Conservation (phyloP, 768 basidiomycete genomes). For the Infundibulicybe gibba region DNA sequence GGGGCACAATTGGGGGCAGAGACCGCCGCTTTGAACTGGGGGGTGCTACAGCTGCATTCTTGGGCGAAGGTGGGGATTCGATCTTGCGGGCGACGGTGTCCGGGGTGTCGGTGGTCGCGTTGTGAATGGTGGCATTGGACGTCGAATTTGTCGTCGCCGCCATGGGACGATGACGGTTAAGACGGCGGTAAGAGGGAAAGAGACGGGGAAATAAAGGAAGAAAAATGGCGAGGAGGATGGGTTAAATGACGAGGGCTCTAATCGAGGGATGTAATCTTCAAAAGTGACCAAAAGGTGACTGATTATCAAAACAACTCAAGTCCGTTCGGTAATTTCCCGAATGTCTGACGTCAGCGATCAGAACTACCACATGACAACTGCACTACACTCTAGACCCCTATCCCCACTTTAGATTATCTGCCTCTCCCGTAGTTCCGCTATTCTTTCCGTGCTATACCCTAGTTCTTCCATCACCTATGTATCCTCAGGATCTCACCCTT, state of each 20-base stretch:
- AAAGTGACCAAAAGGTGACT: slow-evolving; percentile 1
- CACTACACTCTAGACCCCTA: slow-evolving; percentile 11
- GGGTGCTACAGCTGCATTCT: slow-evolving; percentile 7
- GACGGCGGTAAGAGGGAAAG: slow-evolving; percentile 7
- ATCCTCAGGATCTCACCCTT: slow-evolving; percentile 6
- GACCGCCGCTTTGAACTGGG: background rate
- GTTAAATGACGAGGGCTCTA: background rate
- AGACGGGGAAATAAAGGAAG: background rate
- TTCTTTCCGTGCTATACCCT: slow-evolving; percentile 30
- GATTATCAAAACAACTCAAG: slow-evolving; percentile 18
- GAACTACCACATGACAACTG: slow-evolving; percentile 13
- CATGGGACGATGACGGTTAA: slow-evolving; percentile 8
- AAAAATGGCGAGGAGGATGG: slow-evolving; percentile 6
- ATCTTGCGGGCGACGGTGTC: no score
- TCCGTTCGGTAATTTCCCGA: slow-evolving; percentile 12
- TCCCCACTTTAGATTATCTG: slow-evolving; percentile 25
- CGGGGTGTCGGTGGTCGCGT: no score
- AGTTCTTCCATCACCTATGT: slow-evolving; percentile 38
- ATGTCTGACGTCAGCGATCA: background rate
- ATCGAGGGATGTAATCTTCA: no score
- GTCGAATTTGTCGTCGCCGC: slow-evolving; percentile 1
- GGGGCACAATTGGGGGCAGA: background rate
- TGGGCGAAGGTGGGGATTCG: slow-evolving; percentile 4
- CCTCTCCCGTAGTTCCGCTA: slow-evolving; percentile 37
- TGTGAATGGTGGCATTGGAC: no score